phyloP scores from a whole-genome alignment of 345 rosid species.

The Euphorbia lathyris region DNA sequence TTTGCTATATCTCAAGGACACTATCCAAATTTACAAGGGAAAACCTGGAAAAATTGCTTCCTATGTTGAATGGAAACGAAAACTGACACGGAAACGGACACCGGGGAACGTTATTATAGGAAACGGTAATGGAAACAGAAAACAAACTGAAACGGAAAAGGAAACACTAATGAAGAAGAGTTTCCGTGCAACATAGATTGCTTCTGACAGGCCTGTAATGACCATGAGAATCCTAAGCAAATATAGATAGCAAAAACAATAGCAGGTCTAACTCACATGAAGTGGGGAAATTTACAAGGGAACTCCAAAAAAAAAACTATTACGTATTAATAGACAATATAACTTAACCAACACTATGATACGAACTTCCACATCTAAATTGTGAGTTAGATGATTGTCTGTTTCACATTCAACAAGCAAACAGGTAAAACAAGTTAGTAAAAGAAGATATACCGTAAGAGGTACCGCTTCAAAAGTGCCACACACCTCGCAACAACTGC shows the following conservation, averaged over 20 bases:
- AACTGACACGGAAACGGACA: too few species aligned
- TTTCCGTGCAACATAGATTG: too few species aligned
- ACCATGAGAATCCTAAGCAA: neutral
- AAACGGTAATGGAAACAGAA: too few species aligned
- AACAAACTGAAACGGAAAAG: too few species aligned
- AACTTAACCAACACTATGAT: neutral
- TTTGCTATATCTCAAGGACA: too few species aligned
- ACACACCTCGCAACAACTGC: slow-evolving; percentile 96
- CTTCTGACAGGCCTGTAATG: neutral
- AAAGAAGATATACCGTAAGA: slow-evolving; percentile 58
- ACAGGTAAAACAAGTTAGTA: slow-evolving; percentile 19
- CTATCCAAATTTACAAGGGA: too few species aligned
- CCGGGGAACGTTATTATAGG: too few species aligned
- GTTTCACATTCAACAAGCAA: slow-evolving; percentile 15
- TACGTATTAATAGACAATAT: neutral
- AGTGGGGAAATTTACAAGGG: neutral
- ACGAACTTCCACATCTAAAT: neutral
- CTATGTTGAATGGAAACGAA: too few species aligned
- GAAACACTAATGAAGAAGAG: too few species aligned
- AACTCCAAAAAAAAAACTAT: neutral
- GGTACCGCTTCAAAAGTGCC: slow-evolving; percentile 82
- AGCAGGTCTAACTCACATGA: neutral
- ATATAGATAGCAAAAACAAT: neutral
- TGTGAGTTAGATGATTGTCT: slow-evolving; percentile 1
- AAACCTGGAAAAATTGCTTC: too few species aligned